Evolutionary conservation across 805 yeast species (phyloP).

Genomic region (Saccharomycopsis sp.): DNA sequence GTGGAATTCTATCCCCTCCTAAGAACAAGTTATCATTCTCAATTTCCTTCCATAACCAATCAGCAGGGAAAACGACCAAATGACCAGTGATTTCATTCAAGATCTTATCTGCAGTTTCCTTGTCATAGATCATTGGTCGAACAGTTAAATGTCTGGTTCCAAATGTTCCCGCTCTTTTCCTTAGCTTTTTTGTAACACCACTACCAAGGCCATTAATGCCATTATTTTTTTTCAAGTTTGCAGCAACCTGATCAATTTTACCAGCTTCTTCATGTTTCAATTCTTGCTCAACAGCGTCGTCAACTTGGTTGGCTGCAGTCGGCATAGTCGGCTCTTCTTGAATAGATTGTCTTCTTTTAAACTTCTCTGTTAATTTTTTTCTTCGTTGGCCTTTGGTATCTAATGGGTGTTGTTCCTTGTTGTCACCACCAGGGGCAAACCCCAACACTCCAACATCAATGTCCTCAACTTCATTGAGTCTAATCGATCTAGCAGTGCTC

Average conservation of each 20-base stretch:
- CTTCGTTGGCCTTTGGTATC: background rate
- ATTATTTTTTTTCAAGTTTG: background rate
- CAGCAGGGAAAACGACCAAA: slow-evolving; percentile 83
- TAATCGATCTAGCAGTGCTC: slow-evolving; percentile 15
- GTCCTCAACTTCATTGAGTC: slow-evolving; percentile 1
- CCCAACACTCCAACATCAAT: background rate
- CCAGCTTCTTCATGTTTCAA: slow-evolving; percentile 2
- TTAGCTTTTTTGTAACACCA: background rate
- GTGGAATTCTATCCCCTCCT: slow-evolving; percentile 88
- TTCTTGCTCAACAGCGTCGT: background rate
- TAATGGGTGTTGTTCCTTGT: background rate
- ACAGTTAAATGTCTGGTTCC: slow-evolving; percentile 32
- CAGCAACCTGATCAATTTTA: background rate
- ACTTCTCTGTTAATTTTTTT: background rate
- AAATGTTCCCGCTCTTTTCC: slow-evolving; percentile 31
- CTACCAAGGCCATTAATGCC: slow-evolving; percentile 6
- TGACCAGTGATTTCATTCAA: slow-evolving; percentile 75
- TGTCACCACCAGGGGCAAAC: background rate
- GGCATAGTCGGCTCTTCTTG: background rate
- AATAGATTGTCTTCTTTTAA: background rate
- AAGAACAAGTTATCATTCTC: slow-evolving; percentile 94
- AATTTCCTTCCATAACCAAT: slow-evolving; percentile 82
- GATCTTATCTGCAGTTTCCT: slow-evolving; percentile 69
- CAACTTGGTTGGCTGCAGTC: background rate
- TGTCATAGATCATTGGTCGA: slow-evolving; percentile 50